A percentile compares a stretch with the other conserved stretches of the same genome.
Evolutionary conservation across 208 protist species (phyloP).

Genomic region (Jaenimonas drosophilae): DNA sequence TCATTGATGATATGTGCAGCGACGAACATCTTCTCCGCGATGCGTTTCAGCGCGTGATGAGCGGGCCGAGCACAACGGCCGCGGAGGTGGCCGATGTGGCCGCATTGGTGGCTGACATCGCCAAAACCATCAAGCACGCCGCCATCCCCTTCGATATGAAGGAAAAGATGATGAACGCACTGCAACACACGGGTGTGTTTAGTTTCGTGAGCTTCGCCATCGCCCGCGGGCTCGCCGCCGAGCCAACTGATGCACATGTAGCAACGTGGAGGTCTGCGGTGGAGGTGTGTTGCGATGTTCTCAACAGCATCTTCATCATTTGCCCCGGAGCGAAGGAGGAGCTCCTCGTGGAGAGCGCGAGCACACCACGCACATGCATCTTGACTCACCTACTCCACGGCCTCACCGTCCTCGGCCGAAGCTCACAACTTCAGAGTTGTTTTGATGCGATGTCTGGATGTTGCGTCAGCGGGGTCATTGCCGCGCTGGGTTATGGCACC

Average conservation of each 20-base stretch:
- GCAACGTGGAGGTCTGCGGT: not conserved
- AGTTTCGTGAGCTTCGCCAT: slow-evolving; percentile 23
- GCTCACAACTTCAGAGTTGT: no score
- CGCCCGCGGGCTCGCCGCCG: slow-evolving; percentile 4
- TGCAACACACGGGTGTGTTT: slow-evolving; percentile 26
- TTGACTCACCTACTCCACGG: no score
- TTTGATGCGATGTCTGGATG: no score
- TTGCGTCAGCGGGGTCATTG: no score
- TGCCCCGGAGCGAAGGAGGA: no score
- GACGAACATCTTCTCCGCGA: slow-evolving; percentile 21
- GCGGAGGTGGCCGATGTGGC: slow-evolving; percentile 29
- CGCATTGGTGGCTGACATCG: slow-evolving; percentile 51
- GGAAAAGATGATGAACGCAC: slow-evolving; percentile 27
- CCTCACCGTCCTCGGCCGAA: no score
- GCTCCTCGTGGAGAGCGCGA: no score
- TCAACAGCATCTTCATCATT: not conserved
- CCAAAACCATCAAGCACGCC: slow-evolving; percentile 55
- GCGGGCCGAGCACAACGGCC: slow-evolving; percentile 5
- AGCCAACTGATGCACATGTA: not conserved
- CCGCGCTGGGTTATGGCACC: no score
- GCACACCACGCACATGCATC: no score
- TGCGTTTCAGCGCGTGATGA: slow-evolving; percentile 16
- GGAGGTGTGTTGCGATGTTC: not conserved
- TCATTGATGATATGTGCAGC: slow-evolving; percentile 50
- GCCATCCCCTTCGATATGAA: slow-evolving; percentile 35